These are phyloP conservation scores for Gracilaria domingensis DNA, from an alignment of 23 red algal species.

Conservation along the genomic window DNA sequence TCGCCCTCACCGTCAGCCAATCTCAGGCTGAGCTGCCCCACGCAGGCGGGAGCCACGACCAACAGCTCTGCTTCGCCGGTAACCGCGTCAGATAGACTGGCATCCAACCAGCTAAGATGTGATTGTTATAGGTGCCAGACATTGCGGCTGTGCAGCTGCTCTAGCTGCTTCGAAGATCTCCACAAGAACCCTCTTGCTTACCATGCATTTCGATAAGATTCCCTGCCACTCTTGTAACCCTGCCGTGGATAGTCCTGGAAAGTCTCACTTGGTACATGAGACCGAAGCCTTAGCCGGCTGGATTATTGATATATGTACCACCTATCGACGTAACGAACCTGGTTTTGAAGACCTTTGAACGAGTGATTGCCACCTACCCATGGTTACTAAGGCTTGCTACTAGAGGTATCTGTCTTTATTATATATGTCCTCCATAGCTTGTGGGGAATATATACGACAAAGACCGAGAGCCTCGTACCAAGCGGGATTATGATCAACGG, in stretches of 20 bases:
- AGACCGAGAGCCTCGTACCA: too few species aligned
- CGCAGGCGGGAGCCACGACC: neutral
- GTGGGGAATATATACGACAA: too few species aligned
- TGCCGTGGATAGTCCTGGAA: conserved; percentile 94
- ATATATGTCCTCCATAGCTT: too few species aligned
- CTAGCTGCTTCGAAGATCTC: conserved; percentile 84
- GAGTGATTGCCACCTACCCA: too few species aligned
- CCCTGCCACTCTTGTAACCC: conserved; percentile 99
- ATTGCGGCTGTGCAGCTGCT: conserved; percentile 96
- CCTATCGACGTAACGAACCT: too few species aligned
- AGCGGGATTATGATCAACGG: too few species aligned
- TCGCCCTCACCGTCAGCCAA: too few species aligned
- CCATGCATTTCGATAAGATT: conserved; percentile 89
- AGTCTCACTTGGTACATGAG: conserved; percentile 98
- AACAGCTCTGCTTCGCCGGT: neutral
- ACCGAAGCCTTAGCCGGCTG: conserved; percentile 95
- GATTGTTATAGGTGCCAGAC: conserved; percentile 94
- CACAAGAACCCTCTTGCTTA: conserved; percentile 85
- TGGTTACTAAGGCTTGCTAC: too few species aligned
- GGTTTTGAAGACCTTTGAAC: too few species aligned
- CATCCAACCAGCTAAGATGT: conserved; percentile 85
- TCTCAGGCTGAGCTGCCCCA: too few species aligned
- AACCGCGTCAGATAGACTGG: conserved; percentile 28
- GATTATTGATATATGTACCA: too few species aligned
- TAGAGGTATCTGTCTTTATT: too few species aligned